Conservation (phyloP, 306 rosid species). For the Pterocarpus macrocarpus region DNA sequence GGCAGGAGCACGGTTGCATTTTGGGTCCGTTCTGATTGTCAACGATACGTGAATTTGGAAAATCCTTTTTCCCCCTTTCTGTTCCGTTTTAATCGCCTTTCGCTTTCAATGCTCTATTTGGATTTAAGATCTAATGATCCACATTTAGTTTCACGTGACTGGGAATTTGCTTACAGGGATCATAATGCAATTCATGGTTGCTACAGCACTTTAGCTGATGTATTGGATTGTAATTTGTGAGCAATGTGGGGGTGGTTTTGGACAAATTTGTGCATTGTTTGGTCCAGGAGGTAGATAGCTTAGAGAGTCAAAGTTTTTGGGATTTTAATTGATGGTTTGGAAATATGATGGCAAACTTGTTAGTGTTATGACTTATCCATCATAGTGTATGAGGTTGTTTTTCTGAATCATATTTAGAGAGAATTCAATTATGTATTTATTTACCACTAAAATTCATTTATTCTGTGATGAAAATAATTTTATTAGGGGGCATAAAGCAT, state of each 20-base stretch:
- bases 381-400: not conserved
- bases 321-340: not conserved
- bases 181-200: not conserved
- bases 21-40: constrained; percentile 1
- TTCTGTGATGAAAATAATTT: not conserved
- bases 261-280: not conserved
- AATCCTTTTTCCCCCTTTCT: not conserved
- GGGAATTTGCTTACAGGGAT: not conserved
- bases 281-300: not conserved
- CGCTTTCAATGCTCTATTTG: not conserved
- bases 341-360: not conserved
- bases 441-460: not conserved
- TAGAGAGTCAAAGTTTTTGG: not conserved
- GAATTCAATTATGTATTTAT: not conserved
- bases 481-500: not conserved
- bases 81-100: constrained; percentile 11
- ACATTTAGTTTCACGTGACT: not conserved
- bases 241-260: constrained; percentile 2
- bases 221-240: not conserved
- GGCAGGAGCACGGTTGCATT: not conserved
- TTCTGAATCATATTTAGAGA: not conserved
- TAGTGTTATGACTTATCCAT: not conserved
- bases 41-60: not conserved
- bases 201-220: not conserved
- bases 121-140: not conserved